Evolutionary conservation across 345 rosid species (phyloP).

Genomic region (Melaleuca alternifolia): DNA sequence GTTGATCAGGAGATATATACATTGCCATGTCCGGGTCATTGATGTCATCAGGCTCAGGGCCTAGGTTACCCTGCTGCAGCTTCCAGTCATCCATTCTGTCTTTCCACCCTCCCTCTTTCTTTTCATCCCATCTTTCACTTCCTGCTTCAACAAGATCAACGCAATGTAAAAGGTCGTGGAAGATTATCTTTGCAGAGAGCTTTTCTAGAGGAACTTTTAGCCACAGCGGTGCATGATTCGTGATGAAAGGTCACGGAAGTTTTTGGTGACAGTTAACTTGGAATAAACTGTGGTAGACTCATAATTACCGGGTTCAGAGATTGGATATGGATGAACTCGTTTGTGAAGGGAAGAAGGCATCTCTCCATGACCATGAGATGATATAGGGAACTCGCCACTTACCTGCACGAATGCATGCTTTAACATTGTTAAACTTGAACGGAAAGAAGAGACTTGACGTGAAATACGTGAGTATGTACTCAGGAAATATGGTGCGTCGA

Average conservation of each 20-base stretch:
- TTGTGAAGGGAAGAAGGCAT: constrained; percentile 69
- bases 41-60: constrained; percentile 59
- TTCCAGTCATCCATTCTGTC: constrained; percentile 96
- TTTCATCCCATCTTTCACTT: constrained; percentile 77
- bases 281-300: neutral
- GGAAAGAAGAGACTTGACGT: neutral
- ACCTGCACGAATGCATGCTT: constrained; percentile 29
- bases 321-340: constrained; percentile 84
- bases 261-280: neutral
- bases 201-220: neutral
- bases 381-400: constrained; percentile 85
- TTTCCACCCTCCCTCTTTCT: constrained; percentile 83
- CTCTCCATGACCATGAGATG: constrained; percentile 52
- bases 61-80: constrained; percentile 74
- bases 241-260: neutral
- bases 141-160: constrained; percentile 19
- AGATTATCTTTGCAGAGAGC: neutral
- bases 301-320: constrained; percentile 60
- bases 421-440: neutral
- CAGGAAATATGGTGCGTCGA: neutral
- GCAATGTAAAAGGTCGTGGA: neutral
- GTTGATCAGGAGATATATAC: constrained; percentile 14
- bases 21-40: constrained; percentile 62
- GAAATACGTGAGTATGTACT: neutral
- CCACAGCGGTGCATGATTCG: neutral